phyloP scores from a whole-genome alignment of 1,284 basidiomycete species.

The Phylloboletellus chloephorus region DNA sequence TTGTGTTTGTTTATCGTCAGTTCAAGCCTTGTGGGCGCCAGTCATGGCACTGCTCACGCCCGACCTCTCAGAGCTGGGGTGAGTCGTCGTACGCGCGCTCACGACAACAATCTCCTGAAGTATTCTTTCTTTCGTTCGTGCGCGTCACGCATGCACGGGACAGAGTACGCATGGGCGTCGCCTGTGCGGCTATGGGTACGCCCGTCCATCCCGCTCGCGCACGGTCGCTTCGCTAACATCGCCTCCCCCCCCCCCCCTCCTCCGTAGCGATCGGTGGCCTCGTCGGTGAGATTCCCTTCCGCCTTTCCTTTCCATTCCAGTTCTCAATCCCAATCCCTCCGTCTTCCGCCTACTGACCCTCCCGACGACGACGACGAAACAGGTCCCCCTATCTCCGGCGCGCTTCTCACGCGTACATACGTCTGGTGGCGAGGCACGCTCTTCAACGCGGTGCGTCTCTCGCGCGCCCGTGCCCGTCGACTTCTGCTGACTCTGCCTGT shows the following conservation, averaged over 20 bases:
- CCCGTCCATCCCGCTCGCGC: neutral
- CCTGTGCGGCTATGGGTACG: constrained; percentile 29
- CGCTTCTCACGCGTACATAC: constrained; percentile 25
- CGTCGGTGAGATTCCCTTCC: constrained; percentile 17
- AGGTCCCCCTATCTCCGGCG: constrained; percentile 32
- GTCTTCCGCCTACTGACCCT: no score
- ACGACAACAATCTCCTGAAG: no score
- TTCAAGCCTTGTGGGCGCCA: constrained; percentile 24
- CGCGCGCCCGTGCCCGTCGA: no score
- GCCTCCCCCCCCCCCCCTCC: neutral
- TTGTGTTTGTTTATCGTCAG: no score
- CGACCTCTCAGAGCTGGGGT: constrained; percentile 30
- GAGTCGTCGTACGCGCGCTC: no score
- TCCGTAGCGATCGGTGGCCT: constrained; percentile 26
- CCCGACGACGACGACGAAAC: neutral
- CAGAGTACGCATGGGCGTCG: constrained; percentile 30
- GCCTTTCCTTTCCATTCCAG: no score
- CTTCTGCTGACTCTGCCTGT: no score
- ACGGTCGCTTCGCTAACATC: neutral
- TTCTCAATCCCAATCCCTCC: no score
- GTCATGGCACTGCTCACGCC: constrained; percentile 23
- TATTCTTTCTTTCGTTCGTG: no score
- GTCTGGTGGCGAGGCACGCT: constrained; percentile 30
- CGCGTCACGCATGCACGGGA: no score
- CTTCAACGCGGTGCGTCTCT: constrained; percentile 28